Evolutionary conservation across 306 rosid genomes (phyloP), one percentile per base, ranked within the genome.

Genomic region (Cercis canadensis): DNA sequence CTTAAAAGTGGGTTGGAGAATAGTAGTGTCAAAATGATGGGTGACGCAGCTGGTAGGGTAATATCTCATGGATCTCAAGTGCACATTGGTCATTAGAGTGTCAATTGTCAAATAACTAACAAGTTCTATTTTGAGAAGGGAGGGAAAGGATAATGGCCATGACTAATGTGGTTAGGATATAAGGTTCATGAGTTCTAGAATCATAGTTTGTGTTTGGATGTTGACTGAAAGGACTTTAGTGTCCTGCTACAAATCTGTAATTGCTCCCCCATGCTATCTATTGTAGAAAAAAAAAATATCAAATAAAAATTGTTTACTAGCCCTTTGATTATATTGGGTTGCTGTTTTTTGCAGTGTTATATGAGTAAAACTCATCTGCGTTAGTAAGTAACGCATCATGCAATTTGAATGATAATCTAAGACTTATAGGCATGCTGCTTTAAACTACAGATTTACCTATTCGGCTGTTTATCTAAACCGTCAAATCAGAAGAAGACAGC

Each of bases 1-100:
- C 87, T 91, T 62, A 94, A 86, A 74, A 89, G 98, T 83, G 98
- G 97, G 69, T 81, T 94, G 82, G 97, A 90, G 89, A 89, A 78
- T 77, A 84, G 82, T 53, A 84, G 84, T 73, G 90, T 77, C 70
- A 89, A 89, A 77, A 84, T 80, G 63, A 81, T 84, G 87, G 85
- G 88, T 66, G 92, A 85, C 24, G 71, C 86, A 43, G 76, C 90
- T 69, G 83, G 85, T 50, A 77, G 85, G 72, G 75, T 73, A 65
- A 21, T 63, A 39, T 69, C 84, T 80, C 76, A 80, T 53, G 81
- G 65, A 50, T 77, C 88, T 78, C 84, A 65, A 63, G 82, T 78
- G 81, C 82, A 75, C 73, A 67, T 68, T 62, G 83, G 86, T 70
- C 78, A n/a, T 82, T 80, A 62, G 76, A 56, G 47, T 74, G 69